phyloP scores from a whole-genome alignment of 179 eudicot species.

The Actinidia arguta region DNA sequence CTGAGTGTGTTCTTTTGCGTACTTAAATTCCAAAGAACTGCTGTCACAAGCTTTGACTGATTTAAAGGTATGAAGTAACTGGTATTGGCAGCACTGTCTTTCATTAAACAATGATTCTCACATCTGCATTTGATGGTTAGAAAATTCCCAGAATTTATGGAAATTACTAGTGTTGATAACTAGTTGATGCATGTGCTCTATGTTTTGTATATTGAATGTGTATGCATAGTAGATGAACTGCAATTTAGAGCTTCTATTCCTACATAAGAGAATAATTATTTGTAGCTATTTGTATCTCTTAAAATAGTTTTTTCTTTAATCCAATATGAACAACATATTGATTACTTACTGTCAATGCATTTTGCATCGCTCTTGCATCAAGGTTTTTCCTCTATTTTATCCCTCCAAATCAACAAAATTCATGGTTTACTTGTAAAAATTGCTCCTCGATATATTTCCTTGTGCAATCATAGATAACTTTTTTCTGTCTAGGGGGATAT shows the following conservation, averaged over 20 bases:
- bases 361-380: not conserved
- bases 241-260: not conserved
- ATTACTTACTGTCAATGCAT: not conserved
- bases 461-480: not conserved
- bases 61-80: constrained; percentile 67
- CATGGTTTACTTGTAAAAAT: not conserved
- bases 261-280: not conserved
- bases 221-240: not conserved
- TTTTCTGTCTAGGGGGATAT: constrained; percentile 70
- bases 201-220: not conserved
- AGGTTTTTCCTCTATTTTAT: not conserved
- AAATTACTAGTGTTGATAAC: not conserved
- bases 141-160: not conserved
- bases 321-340: not conserved
- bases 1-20: constrained; percentile 77
- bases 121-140: not conserved
- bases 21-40: constrained; percentile 81
- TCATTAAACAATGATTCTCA: not conserved
- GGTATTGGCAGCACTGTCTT: not conserved
- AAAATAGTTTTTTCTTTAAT: not conserved
- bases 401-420: not conserved
- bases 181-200: not conserved
- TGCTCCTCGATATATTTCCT: not conserved
- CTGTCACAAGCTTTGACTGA: constrained; percentile 90
- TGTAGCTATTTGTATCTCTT: not conserved